These are phyloP conservation scores for Arthrobotrys sinensis DNA, from an alignment of 2,329 filamentous ascomycete species.

Conservation along the genomic window DNA sequence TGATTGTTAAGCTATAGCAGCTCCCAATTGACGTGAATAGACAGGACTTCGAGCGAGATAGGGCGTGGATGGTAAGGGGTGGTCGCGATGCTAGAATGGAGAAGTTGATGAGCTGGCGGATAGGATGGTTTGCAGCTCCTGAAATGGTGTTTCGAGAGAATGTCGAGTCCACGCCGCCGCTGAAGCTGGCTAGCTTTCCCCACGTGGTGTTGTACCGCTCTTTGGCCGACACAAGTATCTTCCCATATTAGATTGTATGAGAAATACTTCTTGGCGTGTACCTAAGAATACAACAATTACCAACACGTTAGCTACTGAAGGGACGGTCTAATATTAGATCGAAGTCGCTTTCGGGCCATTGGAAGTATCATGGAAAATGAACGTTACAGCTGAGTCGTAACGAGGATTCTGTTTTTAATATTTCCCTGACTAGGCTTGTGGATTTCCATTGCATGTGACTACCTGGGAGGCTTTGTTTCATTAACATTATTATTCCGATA, in stretches of 20 bases:
- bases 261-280: conserved; percentile 12
- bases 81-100: conserved; percentile 6
- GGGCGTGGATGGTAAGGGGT: conserved; percentile 2
- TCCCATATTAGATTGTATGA: not conserved
- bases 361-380: too few relatives aligned
- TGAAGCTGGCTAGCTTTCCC: conserved; percentile 52
- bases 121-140: conserved; percentile 35
- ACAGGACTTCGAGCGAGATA: conserved; percentile 2
- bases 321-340: not conserved
- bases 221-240: conserved; percentile 37
- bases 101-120: conserved; percentile 50
- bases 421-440: too few relatives aligned
- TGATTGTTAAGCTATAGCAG: conserved; percentile 8
- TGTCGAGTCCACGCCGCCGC: conserved; percentile 30
- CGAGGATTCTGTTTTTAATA: too few relatives aligned
- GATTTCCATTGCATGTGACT: too few relatives aligned
- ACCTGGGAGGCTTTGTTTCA: too few relatives aligned
- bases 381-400: too few relatives aligned
- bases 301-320: conserved; percentile 4
- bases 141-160: conserved; percentile 36
- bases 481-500: too few relatives aligned
- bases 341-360: too few relatives aligned
- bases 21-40: conserved; percentile 36
- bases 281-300: conserved; percentile 14
- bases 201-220: conserved; percentile 49